Conservation (phyloP, 257 asterid species). For the Nicotiana knightiana region DNA sequence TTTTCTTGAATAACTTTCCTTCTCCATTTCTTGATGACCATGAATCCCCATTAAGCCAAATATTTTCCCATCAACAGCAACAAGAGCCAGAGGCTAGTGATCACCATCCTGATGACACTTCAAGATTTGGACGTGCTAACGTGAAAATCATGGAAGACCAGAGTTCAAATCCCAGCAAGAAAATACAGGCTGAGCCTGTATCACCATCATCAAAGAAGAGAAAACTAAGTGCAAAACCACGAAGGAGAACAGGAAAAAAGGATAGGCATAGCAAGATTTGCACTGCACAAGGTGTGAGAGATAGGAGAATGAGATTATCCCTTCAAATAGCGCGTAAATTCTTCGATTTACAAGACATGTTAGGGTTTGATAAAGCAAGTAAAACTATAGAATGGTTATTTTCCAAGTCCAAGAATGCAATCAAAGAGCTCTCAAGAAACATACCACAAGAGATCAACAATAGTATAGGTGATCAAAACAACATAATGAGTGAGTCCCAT, state of each 20-base stretch:
- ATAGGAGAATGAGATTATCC: conserved; percentile 62
- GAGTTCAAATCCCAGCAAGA: neutral
- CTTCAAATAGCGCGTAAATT: conserved; percentile 64
- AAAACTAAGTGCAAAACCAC: conserved; percentile 19
- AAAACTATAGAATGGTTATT: conserved; percentile 75
- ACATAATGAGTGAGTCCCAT: neutral
- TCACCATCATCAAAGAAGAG: conserved; percentile 14
- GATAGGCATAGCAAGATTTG: conserved; percentile 77
- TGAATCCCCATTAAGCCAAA: conserved; percentile 39
- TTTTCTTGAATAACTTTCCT: conserved; percentile 27
- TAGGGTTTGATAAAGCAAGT: conserved; percentile 71
- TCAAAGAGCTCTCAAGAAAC: conserved; percentile 39
- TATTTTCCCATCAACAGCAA: conserved; percentile 25
- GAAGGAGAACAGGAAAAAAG: conserved; percentile 53
- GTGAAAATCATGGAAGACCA: neutral
- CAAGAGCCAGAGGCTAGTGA: neutral
- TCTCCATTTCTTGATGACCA: conserved; percentile 45
- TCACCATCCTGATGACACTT: neutral
- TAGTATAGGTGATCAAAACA: neutral
- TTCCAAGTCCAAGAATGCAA: conserved; percentile 49
- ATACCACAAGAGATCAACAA: conserved; percentile 8
- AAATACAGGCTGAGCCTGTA: neutral
- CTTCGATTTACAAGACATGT: conserved; percentile 72
- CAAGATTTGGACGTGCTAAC: neutral
- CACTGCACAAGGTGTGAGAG: conserved; percentile 72